Evolutionary conservation across 1,284 basidiomycete genomes (phyloP), one percentile per base, ranked within the genome.

Genomic region (Pseudozyma hubeiensis): DNA sequence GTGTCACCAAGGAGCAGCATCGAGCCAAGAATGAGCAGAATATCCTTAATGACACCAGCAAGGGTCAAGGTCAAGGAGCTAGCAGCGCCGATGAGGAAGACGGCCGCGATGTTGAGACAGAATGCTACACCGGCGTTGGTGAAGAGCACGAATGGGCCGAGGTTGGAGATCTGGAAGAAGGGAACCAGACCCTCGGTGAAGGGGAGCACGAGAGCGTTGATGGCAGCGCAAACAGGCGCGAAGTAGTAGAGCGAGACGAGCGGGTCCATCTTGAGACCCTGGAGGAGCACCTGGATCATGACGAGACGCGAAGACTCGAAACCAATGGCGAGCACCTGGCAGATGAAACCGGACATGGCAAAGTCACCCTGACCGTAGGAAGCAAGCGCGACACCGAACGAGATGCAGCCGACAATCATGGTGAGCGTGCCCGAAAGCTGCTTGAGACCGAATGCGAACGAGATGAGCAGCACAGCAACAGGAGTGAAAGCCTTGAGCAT

Each of bases 401-500:
- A 97, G 80, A 97, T 97, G 90, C 94, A 91, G 79, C 89, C 86
- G n/a, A 97, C 92, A 72, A 98, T 97, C 62, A 91, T 80, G 6
- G 89, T 90, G 7, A 97, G 88, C 75, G 89, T 91, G 77, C 89
- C 89, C 85, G 89, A 94, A 7, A 94, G 93, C 68, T 97, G 93
- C 84, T 94, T 91, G 68, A 95, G 90, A 73, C 91, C 91, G 88
- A 92, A 93, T 0, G 89, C 88, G 88, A 95, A 97, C 8, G 94
- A 95, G 81, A 97, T 95, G 75, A 98, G 89, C 35, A 98, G 89
- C 78, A 98, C 97, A 1, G 94, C 93, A 14, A 97, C 95, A 0
- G 95, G 94, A n/a, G 89, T 93, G 87, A 98, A 98, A 8, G 95
- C 96, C 90, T 97, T 97, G 87, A 97, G 91, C 95, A 98, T 98